These are phyloP conservation scores for Phtheirospermum japonicum DNA, from an alignment of 257 asterid genomes.

Conservation along the genomic window DNA sequence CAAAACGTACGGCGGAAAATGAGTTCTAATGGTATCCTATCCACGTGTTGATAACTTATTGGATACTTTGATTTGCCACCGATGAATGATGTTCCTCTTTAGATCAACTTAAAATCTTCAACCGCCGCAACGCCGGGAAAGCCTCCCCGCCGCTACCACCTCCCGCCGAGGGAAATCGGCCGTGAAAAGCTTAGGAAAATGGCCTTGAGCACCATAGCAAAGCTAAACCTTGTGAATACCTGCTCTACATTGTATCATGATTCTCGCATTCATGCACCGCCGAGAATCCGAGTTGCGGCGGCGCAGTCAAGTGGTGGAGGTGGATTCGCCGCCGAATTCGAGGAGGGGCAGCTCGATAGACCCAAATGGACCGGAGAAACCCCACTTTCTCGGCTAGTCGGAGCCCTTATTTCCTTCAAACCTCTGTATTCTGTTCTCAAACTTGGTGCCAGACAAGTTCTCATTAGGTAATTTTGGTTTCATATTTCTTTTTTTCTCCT, in stretches of 20 bases:
- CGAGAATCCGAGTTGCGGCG: slow-evolving; percentile 41
- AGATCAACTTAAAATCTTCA: background rate
- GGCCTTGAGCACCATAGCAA: slow-evolving; percentile 45
- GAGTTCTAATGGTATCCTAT: background rate
- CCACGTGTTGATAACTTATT: slow-evolving; percentile 26
- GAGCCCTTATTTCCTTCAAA: slow-evolving; percentile 72
- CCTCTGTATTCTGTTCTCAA: slow-evolving; percentile 77
- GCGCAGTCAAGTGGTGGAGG: slow-evolving; percentile 39
- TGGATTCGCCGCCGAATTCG: slow-evolving; percentile 39
- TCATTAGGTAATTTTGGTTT: slow-evolving; percentile 52
- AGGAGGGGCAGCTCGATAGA: slow-evolving; percentile 79
- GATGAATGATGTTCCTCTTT: background rate
- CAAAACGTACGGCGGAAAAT: background rate
- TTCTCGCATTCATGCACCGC: slow-evolving; percentile 27
- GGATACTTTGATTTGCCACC: slow-evolving; percentile 26
- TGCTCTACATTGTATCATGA: slow-evolving; percentile 26
- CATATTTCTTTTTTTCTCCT: background rate
- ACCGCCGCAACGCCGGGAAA: slow-evolving; percentile 25
- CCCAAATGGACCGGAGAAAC: slow-evolving; percentile 90
- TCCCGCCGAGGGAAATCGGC: slow-evolving; percentile 9
- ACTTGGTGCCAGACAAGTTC: slow-evolving; percentile 85
- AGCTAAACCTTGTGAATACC: slow-evolving; percentile 37
- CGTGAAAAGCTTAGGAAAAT: slow-evolving; percentile 26
- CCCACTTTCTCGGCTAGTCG: slow-evolving; percentile 76
- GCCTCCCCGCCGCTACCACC: slow-evolving; percentile 30